Evolutionary conservation across 768 basidiomycete species (phyloP).

Genomic region (Suillus hirtellus): DNA sequence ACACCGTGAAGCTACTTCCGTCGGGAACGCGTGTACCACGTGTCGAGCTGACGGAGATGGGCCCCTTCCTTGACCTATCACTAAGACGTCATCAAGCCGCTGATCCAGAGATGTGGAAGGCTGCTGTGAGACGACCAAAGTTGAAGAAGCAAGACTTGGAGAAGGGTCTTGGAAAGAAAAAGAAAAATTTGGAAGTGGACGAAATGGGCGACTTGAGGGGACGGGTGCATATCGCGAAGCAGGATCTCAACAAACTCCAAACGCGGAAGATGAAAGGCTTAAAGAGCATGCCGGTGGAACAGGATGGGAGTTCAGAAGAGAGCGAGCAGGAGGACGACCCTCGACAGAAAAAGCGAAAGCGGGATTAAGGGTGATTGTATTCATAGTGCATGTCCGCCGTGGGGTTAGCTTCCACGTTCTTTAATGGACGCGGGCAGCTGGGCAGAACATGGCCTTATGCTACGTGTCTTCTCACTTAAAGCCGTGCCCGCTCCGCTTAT

Average conservation of each 20-base stretch:
- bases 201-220: constrained; percentile 98
- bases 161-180: constrained; percentile 86
- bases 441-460: background rate
- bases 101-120: constrained; percentile 77
- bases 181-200: constrained; percentile 94
- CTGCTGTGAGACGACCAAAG: constrained; percentile 82
- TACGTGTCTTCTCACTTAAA: constrained; percentile 6
- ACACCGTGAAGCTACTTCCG: constrained; percentile 69
- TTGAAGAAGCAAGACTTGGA: constrained; percentile 86
- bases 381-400: constrained; percentile 10
- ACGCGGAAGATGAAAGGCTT: constrained; percentile 97
- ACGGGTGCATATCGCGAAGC: constrained; percentile 83
- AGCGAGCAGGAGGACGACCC: constrained; percentile 9
- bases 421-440: background rate
- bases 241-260: constrained; percentile 86
- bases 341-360: constrained; percentile 20
- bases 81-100: constrained; percentile 75
- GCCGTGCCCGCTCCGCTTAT: constrained; percentile 20
- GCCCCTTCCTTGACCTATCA: constrained; percentile 83
- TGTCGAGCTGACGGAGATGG: constrained; percentile 84
- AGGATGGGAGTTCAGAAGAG: constrained; percentile 11
- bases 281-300: constrained; percentile 41
- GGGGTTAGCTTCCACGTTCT: background rate
- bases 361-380: constrained; percentile 11
- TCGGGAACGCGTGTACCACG: constrained; percentile 82